phyloP scores from a whole-genome alignment of 805 yeast species.

The Zygoascus biomembranicola region DNA sequence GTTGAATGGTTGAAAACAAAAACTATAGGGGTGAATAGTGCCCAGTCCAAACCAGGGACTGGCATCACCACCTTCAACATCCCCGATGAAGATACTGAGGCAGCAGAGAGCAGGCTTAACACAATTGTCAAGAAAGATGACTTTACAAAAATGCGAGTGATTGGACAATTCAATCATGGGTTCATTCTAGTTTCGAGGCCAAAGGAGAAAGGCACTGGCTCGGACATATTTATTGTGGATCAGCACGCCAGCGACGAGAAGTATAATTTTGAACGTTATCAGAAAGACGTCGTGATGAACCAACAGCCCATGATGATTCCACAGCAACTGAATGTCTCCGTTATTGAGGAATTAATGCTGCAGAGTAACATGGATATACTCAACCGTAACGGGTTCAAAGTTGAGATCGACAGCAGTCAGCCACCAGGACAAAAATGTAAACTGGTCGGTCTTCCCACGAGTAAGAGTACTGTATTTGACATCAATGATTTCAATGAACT shows the following conservation, averaged over 20 bases:
- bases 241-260: slow-evolving; percentile 99
- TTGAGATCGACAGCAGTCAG: slow-evolving; percentile 41
- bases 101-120: slow-evolving; percentile 52
- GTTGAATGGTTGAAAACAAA: not conserved
- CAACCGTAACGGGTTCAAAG: slow-evolving; percentile 67
- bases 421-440: slow-evolving; percentile 50
- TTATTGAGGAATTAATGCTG: slow-evolving; percentile 70
- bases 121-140: slow-evolving; percentile 63
- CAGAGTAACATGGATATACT: slow-evolving; percentile 52
- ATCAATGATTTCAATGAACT: slow-evolving; percentile 65
- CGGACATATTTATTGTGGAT: slow-evolving; percentile 81
- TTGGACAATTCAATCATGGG: slow-evolving; percentile 95
- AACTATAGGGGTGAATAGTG: not conserved
- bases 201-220: slow-evolving; percentile 13
- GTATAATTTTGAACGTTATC: slow-evolving; percentile 72
- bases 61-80: slow-evolving; percentile 1
- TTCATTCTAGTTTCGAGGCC: slow-evolving; percentile 66
- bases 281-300: slow-evolving; percentile 46
- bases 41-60: not conserved
- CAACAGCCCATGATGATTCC: slow-evolving; percentile 65
- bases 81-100: slow-evolving; percentile 14
- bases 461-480: slow-evolving; percentile 62
- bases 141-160: slow-evolving; percentile 62
- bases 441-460: slow-evolving; percentile 60
- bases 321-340: slow-evolving; percentile 50